phyloP scores from a whole-genome alignment of 2,329 filamentous ascomycete genomes.

The Ceratocystis harringtonii region DNA sequence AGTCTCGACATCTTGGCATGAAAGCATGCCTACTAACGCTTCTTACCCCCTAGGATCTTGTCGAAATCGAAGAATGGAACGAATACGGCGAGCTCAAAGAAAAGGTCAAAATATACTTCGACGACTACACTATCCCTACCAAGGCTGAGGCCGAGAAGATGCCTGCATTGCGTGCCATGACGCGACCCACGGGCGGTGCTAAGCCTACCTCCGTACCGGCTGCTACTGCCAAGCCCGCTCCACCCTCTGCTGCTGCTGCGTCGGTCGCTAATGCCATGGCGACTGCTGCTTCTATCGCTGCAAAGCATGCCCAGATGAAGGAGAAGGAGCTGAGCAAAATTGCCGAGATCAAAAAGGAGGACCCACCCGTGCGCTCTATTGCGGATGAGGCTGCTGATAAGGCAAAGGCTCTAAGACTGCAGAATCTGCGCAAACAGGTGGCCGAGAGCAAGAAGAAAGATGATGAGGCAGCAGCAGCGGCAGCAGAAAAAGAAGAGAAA shows the following conservation, averaged over 20 bases:
- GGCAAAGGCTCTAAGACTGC: slow-evolving; percentile 44
- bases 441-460: slow-evolving; percentile 28
- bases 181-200: slow-evolving; percentile 23
- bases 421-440: slow-evolving; percentile 39
- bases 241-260: slow-evolving; percentile 17
- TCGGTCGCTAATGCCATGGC: slow-evolving; percentile 20
- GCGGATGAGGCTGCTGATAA: slow-evolving; percentile 52
- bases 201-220: slow-evolving; percentile 19
- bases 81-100: slow-evolving; percentile 91
- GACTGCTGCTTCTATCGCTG: slow-evolving; percentile 19
- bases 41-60: slow-evolving; percentile 51
- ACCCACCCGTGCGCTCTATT: slow-evolving; percentile 36
- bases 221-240: slow-evolving; percentile 20
- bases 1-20: background rate
- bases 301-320: slow-evolving; percentile 16
- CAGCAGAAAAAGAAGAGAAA: slow-evolving; percentile 13
- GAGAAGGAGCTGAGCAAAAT: slow-evolving; percentile 14
- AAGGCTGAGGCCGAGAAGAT: slow-evolving; percentile 32
- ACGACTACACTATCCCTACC: slow-evolving; percentile 44
- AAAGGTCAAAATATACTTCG: slow-evolving; percentile 56
- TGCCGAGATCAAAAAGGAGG: slow-evolving; percentile 19
- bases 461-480: slow-evolving; percentile 16
- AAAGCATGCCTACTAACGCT: background rate
- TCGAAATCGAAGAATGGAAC: slow-evolving; percentile 97
- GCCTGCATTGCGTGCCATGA: slow-evolving; percentile 16